phyloP scores from a whole-genome alignment of 805 yeast genomes.

The Debaryomyces tyrocola region DNA sequence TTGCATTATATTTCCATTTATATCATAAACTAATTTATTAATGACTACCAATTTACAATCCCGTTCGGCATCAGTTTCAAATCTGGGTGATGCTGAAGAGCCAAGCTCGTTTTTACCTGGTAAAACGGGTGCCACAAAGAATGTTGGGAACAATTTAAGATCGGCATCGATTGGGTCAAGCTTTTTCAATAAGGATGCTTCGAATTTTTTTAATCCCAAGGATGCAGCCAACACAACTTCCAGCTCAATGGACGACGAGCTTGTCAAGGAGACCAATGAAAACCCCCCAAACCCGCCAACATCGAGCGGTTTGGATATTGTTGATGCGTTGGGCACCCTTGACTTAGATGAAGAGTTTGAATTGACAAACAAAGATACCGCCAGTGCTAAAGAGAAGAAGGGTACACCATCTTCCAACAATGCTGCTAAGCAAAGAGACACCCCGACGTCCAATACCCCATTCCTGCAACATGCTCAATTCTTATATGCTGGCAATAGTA shows the following conservation, averaged over 20 bases:
- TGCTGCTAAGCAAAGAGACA: background rate
- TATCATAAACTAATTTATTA: conserved; percentile 1
- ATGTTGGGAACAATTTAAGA: conserved; percentile 6
- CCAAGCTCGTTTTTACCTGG: background rate
- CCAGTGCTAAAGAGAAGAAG: background rate
- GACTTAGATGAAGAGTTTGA: conserved; percentile 44
- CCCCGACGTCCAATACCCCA: background rate
- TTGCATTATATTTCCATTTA: background rate
- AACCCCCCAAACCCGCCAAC: conserved; percentile 4
- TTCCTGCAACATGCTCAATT: conserved; percentile 3
- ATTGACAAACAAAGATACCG: conserved; percentile 1
- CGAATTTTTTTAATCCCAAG: conserved; percentile 19
- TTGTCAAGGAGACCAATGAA: background rate
- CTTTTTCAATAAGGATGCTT: conserved; percentile 26
- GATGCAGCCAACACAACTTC: conserved; percentile 8
- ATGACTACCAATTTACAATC: conserved; percentile 18
- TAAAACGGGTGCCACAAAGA: background rate
- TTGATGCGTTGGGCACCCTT: conserved; percentile 47
- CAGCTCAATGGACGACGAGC: conserved; percentile 9
- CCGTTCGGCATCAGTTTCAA: conserved; percentile 21
- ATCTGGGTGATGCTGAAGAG: conserved; percentile 4
- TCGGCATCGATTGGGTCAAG: conserved; percentile 18
- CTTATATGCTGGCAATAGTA: background rate
- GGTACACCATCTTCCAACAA: conserved; percentile 1
- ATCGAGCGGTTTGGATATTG: conserved; percentile 38